A percentile compares a stretch with the other conserved stretches of the same genome.
These are phyloP conservation scores for Colletotrichum sp. DNA, from an alignment of 2,329 filamentous ascomycete genomes.

Conservation along the genomic window DNA sequence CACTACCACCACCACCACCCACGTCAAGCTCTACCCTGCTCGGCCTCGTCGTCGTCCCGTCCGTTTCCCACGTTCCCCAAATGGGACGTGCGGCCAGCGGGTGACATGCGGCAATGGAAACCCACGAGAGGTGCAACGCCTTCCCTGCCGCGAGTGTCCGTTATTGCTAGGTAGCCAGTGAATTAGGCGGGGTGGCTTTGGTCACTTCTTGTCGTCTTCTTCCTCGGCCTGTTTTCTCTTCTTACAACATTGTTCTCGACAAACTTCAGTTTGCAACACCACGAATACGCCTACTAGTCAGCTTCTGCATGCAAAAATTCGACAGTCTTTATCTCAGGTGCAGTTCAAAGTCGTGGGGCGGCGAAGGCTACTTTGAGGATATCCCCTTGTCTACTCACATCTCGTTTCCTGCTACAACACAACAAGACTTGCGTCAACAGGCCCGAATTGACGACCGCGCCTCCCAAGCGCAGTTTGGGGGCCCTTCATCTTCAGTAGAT, in stretches of 20 bases:
- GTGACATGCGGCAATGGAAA: constrained; percentile 13
- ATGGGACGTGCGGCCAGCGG: neutral
- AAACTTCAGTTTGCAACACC: neutral
- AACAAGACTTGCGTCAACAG: constrained; percentile 11
- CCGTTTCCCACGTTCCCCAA: constrained; percentile 7
- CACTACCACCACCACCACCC: neutral
- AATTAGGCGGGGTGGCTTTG: constrained; percentile 2
- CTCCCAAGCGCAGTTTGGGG: neutral
- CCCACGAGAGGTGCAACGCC: constrained; percentile 9
- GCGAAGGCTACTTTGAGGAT: neutral
- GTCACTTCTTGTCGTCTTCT: neutral
- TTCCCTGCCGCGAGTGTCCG: neutral
- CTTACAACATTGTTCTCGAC: neutral
- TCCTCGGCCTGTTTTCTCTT: neutral
- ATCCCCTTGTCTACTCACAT: neutral
- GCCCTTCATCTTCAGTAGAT: neutral
- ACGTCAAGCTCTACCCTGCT: constrained; percentile 7
- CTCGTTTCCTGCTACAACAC: neutral
- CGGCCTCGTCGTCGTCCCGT: neutral
- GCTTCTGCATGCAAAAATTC: neutral
- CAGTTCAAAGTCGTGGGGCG: neutral
- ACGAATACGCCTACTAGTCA: neutral
- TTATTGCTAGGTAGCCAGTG: neutral
- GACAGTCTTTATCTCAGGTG: neutral
- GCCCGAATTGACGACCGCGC: neutral